Evolutionary conservation across 1,139 yeast genomes (phyloP).

Genomic region (Saccharomycopsis crataegensis): DNA sequence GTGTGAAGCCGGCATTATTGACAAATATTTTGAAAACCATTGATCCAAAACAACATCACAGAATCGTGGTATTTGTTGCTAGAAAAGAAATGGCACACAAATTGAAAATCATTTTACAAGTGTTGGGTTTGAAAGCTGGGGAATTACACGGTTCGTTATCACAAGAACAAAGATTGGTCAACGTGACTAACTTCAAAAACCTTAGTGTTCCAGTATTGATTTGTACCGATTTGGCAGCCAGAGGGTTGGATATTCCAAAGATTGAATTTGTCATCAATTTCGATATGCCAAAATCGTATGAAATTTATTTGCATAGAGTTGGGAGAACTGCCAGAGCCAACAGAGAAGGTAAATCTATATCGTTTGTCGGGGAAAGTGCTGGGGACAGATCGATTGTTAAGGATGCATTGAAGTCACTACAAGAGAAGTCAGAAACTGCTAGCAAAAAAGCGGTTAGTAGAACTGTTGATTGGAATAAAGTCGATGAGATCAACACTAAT

Average conservation of each 20-base stretch:
- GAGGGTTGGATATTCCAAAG: slow-evolving; percentile 98
- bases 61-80: slow-evolving; percentile 85
- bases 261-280: slow-evolving; percentile 89
- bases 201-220: slow-evolving; percentile 78
- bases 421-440: slow-evolving; percentile 27
- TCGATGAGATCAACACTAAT: slow-evolving; percentile 57
- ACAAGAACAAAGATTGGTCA: slow-evolving; percentile 89
- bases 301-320: slow-evolving; percentile 89
- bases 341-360: slow-evolving; percentile 84
- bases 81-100: slow-evolving; percentile 87
- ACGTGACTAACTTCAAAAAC: slow-evolving; percentile 75
- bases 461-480: slow-evolving; percentile 77
- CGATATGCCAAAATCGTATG: slow-evolving; percentile 93
- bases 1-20: slow-evolving; percentile 73
- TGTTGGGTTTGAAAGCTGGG: slow-evolving; percentile 78
- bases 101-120: slow-evolving; percentile 76
- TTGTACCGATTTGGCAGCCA: slow-evolving; percentile 97
- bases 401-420: slow-evolving; percentile 68
- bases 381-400: slow-evolving; percentile 83
- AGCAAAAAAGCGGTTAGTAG: slow-evolving; percentile 67
- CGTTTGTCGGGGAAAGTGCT: slow-evolving; percentile 87
- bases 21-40: slow-evolving; percentile 62
- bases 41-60: slow-evolving; percentile 50
- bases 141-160: slow-evolving; percentile 92
- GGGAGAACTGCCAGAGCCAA: slow-evolving; percentile 99